Evolutionary conservation across 139 green algal species (phyloP), one percentile per base, ranked within the genome.

Genomic region (Closterium sp.): DNA sequence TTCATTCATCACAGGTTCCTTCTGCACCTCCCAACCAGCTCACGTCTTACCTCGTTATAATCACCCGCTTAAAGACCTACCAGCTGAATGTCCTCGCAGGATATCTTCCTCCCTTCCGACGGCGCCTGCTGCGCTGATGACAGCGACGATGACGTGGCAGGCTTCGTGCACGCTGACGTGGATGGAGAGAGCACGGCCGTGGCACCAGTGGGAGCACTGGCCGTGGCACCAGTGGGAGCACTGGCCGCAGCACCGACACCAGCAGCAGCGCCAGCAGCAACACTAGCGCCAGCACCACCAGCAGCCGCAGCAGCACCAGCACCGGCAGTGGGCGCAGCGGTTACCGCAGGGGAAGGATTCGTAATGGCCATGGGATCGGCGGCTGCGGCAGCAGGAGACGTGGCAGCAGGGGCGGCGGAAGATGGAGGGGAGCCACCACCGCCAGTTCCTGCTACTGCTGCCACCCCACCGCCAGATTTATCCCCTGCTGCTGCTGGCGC

Each of bases 41-140:
- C 38, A 50, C 0, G 86, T 34, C 11, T 7, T 88, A 89, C 19
- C 17, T 79, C 17, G 17, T 24, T 79, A 79, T 79, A 27, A 79
- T 24, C 62, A 79, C 62, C 62, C 17, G 62, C 27, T 79, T 24
- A 2, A 27, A 24, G 19, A 4, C 88, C 30, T 88, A 94, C 97
- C 88, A 96, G 89, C 92, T 98, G 96, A 21, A 99, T 98, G 91
- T 99, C 97, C 5, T 94, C 87, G 11, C 96, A 95, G 38, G 95
- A 97, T 0, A 98, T 96, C 90, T 96, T 96, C 10, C 89, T 38
- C 32, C 30, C 50, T 42, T 95, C 92, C 1, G 31, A 87, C 85
- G 62, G 62, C 62, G 62, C 62, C 62, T 79, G 62, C 62, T 79
- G 62, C 27, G 62, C 62, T 24, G 62, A 79, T 24, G 62, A 79